These are phyloP conservation scores for Dioszegia hungarica DNA, from an alignment of 768 basidiomycete species.

Conservation along the genomic window DNA sequence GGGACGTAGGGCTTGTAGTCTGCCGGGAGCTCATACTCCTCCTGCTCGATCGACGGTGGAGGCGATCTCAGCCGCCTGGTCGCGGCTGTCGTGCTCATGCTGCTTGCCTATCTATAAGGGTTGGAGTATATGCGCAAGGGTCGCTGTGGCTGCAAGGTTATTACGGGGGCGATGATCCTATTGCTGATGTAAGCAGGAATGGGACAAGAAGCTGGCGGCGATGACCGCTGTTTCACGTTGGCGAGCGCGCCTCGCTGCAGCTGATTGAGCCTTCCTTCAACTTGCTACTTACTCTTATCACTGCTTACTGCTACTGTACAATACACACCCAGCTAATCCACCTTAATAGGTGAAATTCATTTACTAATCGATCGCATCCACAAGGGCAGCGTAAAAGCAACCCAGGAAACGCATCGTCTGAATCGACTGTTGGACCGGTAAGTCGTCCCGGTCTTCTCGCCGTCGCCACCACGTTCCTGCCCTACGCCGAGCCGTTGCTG, in stretches of 20 bases:
- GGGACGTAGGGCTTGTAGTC: conserved; percentile 81
- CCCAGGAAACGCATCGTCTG: too few species aligned
- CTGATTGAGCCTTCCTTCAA: not conserved
- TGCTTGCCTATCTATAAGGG: too few species aligned
- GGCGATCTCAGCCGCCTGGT: not conserved
- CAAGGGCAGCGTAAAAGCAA: too few species aligned
- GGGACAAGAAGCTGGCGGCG: not conserved
- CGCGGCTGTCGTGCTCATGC: not conserved
- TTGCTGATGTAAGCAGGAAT: too few species aligned
- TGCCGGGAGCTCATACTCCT: conserved; percentile 27
- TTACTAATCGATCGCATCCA: too few species aligned
- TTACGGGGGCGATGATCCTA: too few species aligned
- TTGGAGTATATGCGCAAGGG: too few species aligned
- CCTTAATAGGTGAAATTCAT: too few species aligned
- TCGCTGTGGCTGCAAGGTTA: too few species aligned
- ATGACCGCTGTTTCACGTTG: conserved; percentile 3
- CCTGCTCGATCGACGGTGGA: conserved; percentile 6
- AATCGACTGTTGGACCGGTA: not conserved
- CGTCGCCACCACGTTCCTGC: too few species aligned
- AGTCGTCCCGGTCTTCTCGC: too few species aligned
- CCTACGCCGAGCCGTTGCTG: too few species aligned
- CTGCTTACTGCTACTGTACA: not conserved
- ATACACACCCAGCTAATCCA: not conserved
- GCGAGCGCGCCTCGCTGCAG: not conserved
- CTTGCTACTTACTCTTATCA: not conserved